phyloP scores from a whole-genome alignment of 495 filamentous ascomycete species.

The Lophium mytilinum region DNA sequence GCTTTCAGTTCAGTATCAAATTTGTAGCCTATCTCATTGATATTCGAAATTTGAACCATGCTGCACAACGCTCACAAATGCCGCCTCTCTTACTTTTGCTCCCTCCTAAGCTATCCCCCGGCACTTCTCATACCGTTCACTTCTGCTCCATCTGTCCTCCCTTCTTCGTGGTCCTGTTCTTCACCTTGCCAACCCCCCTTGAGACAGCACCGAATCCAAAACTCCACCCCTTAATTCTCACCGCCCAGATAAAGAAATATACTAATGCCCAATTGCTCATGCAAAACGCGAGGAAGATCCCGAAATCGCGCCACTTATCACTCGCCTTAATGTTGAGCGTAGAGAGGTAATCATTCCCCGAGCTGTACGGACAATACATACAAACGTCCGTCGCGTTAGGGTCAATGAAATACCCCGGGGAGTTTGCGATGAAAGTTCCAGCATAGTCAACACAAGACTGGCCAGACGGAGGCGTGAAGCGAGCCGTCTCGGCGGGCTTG shows the following conservation, averaged over 20 bases:
- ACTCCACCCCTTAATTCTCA: slow-evolving; percentile 62
- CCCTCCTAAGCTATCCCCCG: too few relatives aligned
- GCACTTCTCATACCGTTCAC: too few relatives aligned
- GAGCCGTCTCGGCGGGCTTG: slow-evolving; percentile 50
- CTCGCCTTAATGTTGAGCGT: slow-evolving; percentile 56
- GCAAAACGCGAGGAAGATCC: slow-evolving; percentile 69
- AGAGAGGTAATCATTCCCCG: slow-evolving; percentile 53
- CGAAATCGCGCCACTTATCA: slow-evolving; percentile 69
- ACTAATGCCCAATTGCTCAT: slow-evolving; percentile 71
- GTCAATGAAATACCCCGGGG: slow-evolving; percentile 45
- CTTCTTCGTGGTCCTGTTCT: too few relatives aligned
- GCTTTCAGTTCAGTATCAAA: too few relatives aligned
- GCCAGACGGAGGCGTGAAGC: slow-evolving; percentile 56
- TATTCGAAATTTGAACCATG: too few relatives aligned
- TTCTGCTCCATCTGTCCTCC: too few relatives aligned
- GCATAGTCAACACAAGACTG: slow-evolving; percentile 56
- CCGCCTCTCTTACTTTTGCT: too few relatives aligned
- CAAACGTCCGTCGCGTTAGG: slow-evolving; percentile 50
- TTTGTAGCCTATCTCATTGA: too few relatives aligned
- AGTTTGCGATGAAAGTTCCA: slow-evolving; percentile 20
- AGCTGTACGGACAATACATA: slow-evolving; percentile 63
- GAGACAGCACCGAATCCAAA: slow-evolving; percentile 61
- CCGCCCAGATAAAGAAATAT: slow-evolving; percentile 79
- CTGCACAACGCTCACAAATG: too few relatives aligned
- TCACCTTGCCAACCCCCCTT: slow-evolving; percentile 13